phyloP scores from a whole-genome alignment of 352 stramenopile genomes.

The Phytophthora idaei region DNA sequence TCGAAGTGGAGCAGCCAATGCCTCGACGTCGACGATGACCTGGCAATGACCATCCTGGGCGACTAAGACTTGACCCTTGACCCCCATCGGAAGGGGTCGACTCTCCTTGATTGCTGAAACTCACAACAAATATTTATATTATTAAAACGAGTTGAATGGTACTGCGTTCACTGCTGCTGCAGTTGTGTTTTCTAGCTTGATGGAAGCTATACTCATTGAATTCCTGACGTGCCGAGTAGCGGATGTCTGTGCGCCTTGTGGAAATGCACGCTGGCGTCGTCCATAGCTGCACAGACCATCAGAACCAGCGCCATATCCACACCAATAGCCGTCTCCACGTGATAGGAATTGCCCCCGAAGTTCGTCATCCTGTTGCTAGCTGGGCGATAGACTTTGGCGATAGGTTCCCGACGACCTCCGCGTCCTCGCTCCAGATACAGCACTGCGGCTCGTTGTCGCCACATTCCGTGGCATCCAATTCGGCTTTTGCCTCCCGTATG shows the following conservation, averaged over 20 bases:
- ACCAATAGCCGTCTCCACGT: slow-evolving; percentile 45
- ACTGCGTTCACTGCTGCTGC: slow-evolving; percentile 3
- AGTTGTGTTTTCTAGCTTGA: slow-evolving; percentile 2
- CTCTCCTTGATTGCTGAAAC: not conserved
- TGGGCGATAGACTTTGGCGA: slow-evolving; percentile 46
- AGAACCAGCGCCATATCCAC: slow-evolving; percentile 42
- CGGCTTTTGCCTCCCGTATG: slow-evolving; percentile 38
- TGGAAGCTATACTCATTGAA: slow-evolving; percentile 16
- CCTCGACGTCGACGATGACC: slow-evolving; percentile 32
- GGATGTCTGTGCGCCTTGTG: slow-evolving; percentile 27
- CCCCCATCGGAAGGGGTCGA: slow-evolving; percentile 26
- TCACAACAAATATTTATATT: slow-evolving; percentile 24
- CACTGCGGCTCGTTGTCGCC: slow-evolving; percentile 37
- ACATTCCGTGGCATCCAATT: slow-evolving; percentile 42
- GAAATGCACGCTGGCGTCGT: slow-evolving; percentile 41
- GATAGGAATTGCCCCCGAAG: slow-evolving; percentile 33
- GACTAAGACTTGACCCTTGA: slow-evolving; percentile 23
- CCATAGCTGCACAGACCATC: slow-evolving; percentile 45
- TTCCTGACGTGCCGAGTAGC: slow-evolving; percentile 20
- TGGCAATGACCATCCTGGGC: slow-evolving; percentile 42
- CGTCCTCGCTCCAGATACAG: slow-evolving; percentile 40
- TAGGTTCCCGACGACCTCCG: slow-evolving; percentile 29
- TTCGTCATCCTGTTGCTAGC: slow-evolving; percentile 24
- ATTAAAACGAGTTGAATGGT: slow-evolving; percentile 1
- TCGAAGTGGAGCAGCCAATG: slow-evolving; percentile 30